Percentiles rank a stretch among this genome's conserved stretches.
phyloP scores from a whole-genome alignment of 495 filamentous ascomycete species.

The Aspergillus coremiiformis region DNA sequence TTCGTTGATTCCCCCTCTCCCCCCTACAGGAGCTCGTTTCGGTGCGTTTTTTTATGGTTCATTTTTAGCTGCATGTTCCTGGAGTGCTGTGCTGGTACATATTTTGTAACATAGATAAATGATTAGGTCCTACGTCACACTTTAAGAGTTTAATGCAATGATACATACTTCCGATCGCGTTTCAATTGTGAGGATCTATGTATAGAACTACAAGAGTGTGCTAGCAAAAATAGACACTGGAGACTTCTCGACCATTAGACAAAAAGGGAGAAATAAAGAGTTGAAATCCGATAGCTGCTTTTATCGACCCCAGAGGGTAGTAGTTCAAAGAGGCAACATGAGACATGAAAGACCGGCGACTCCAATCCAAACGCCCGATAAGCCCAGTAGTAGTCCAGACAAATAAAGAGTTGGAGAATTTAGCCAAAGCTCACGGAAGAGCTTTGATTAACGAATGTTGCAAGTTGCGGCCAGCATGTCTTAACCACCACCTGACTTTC shows the following conservation, averaged over 20 bases:
- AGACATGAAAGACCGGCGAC: slow-evolving; percentile 16
- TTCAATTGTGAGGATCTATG: background rate
- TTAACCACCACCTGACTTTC: slow-evolving; percentile 32
- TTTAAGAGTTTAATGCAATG: background rate
- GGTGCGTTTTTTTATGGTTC: slow-evolving; percentile 2
- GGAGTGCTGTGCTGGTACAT: slow-evolving; percentile 5
- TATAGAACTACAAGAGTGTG: background rate
- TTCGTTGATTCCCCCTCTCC: slow-evolving; percentile 11
- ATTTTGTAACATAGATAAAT: slow-evolving; percentile 8
- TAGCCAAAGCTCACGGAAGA: slow-evolving; percentile 5
- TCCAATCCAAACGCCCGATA: slow-evolving; percentile 24
- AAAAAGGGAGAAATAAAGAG: background rate
- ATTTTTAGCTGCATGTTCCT: slow-evolving; percentile 1
- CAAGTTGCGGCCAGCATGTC: background rate
- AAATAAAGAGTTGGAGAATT: slow-evolving; percentile 12
- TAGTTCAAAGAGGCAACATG: slow-evolving; percentile 8
- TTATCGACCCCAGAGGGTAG: slow-evolving; percentile 4
- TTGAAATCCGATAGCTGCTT: slow-evolving; percentile 5
- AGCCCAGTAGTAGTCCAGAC: slow-evolving; percentile 16
- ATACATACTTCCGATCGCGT: background rate
- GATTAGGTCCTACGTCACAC: background rate
- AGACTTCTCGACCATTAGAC: background rate
- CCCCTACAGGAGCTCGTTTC: slow-evolving; percentile 10
- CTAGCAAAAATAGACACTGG: background rate
- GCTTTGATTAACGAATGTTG: background rate